A percentile compares a stretch with the other conserved stretches of the same genome.
phyloP scores from a whole-genome alignment of 2,329 filamentous ascomycete genomes.

The Cladosporium phlei region DNA sequence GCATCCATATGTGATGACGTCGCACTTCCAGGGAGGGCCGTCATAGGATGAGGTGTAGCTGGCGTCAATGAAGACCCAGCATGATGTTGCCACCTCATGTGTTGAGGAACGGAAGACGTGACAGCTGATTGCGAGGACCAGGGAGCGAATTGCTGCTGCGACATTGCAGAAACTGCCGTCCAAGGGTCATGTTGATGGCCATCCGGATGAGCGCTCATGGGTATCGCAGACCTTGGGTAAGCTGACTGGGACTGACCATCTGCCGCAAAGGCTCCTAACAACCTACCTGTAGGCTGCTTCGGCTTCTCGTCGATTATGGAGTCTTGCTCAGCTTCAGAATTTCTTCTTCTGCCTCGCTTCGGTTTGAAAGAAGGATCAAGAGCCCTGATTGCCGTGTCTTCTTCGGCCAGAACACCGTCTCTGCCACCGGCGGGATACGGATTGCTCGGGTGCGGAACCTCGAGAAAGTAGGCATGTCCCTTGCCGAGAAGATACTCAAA shows the following conservation, averaged over 20 bases:
- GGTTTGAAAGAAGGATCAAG: conserved; percentile 70
- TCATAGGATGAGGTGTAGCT: conserved; percentile 65
- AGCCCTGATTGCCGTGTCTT: conserved; percentile 81
- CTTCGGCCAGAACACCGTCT: conserved; percentile 78
- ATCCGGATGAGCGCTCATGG: conserved; percentile 49
- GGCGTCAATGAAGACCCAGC: conserved; percentile 22
- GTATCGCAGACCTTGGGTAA: conserved; percentile 49
- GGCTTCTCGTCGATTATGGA: conserved; percentile 16
- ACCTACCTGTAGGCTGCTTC: conserved; percentile 28
- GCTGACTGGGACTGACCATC: conserved; percentile 36
- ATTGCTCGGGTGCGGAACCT: conserved; percentile 62
- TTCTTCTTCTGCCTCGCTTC: conserved; percentile 54
- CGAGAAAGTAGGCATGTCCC: conserved; percentile 71
- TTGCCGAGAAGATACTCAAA: conserved; percentile 84
- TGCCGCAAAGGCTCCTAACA: conserved; percentile 15
- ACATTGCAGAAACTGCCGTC: conserved; percentile 37
- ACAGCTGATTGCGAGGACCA: conserved; percentile 39
- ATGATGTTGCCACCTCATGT: conserved; percentile 32
- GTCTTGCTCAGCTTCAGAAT: conserved; percentile 30
- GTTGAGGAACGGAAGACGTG: conserved; percentile 37
- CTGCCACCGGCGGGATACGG: conserved; percentile 62
- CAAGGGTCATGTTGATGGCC: conserved; percentile 43
- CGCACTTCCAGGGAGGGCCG: conserved; percentile 66
- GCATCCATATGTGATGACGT: conserved; percentile 39
- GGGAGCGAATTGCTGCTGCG: conserved; percentile 34